A percentile compares a stretch with the other conserved stretches of the same genome.
Conservation (phyloP, 2,329 filamentous ascomycete genomes). For the Fusarium sp. region DNA sequence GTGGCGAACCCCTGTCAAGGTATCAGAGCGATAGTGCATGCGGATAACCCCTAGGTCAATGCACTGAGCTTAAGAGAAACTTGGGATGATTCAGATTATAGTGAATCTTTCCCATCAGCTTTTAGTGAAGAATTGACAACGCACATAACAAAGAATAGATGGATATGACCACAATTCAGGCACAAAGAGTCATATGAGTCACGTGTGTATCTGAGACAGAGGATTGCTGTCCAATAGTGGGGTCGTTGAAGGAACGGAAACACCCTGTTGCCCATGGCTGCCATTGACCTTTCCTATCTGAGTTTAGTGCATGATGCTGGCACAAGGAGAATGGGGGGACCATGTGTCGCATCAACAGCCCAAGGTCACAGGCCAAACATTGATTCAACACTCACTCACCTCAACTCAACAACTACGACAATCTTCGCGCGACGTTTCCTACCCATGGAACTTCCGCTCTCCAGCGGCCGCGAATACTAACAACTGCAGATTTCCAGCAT, state of each 20-base stretch:
- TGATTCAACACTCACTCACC: constrained; percentile 33
- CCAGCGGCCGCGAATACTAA: constrained; percentile 43
- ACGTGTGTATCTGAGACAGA: constrained; percentile 35
- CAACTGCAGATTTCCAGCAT: constrained; percentile 13
- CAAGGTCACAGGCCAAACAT: constrained; percentile 40
- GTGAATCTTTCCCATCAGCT: not conserved
- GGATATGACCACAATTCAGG: constrained; percentile 8
- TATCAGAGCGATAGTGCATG: not conserved
- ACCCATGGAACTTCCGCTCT: constrained; percentile 41
- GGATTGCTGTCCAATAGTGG: constrained; percentile 39
- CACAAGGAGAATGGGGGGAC: constrained; percentile 43
- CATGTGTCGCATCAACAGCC: constrained; percentile 44
- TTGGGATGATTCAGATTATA: not conserved
- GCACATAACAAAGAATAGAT: not conserved
- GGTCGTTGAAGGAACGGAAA: constrained; percentile 24
- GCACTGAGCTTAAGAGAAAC: not conserved
- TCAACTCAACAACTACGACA: constrained; percentile 34
- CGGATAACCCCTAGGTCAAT: constrained; percentile 6
- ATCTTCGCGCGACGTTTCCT: constrained; percentile 38
- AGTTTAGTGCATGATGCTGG: constrained; percentile 35
- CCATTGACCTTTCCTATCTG: constrained; percentile 36
- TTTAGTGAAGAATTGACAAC: not conserved
- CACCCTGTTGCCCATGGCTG: constrained; percentile 47
- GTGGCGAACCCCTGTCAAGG: constrained; percentile 16
- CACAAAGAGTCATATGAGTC: constrained; percentile 29